Conservation (phyloP, 345 rosid species). For the Pugionium cornutum region DNA sequence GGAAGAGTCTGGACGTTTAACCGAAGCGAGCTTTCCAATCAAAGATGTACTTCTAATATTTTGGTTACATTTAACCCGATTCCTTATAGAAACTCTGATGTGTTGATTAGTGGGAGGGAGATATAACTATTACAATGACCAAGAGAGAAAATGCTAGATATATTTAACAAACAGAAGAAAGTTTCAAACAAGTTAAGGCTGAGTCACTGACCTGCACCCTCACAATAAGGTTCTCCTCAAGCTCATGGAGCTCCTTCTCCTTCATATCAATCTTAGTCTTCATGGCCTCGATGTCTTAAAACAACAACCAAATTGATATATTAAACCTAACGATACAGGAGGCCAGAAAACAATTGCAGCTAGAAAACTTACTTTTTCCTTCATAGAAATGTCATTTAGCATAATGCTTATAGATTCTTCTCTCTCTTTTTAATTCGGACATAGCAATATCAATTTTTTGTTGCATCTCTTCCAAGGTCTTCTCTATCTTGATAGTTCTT, state of each 20-base stretch:
- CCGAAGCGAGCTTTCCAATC: slow-evolving; percentile 61
- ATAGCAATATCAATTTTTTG: slow-evolving; percentile 50
- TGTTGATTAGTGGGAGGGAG: not conserved
- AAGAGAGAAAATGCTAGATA: slow-evolving; percentile 6
- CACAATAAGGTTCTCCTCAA: slow-evolving; percentile 68
- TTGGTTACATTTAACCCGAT: slow-evolving; percentile 7
- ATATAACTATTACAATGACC: not conserved
- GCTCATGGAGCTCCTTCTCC: slow-evolving; percentile 55
- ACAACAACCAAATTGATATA: slow-evolving; percentile 29
- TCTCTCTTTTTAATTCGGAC: slow-evolving; percentile 55
- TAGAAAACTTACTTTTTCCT: slow-evolving; percentile 61
- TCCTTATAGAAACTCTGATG: not conserved
- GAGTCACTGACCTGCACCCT: slow-evolving; percentile 56
- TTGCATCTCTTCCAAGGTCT: slow-evolving; percentile 55
- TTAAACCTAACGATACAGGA: slow-evolving; percentile 10
- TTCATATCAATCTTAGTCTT: slow-evolving; percentile 49
- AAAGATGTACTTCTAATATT: slow-evolving; percentile 51
- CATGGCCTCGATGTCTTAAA: slow-evolving; percentile 52
- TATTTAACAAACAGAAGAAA: slow-evolving; percentile 1
- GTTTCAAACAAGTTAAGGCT: slow-evolving; percentile 35
- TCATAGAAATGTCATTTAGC: slow-evolving; percentile 53
- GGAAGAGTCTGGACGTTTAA: slow-evolving; percentile 23
- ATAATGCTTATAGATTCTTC: slow-evolving; percentile 51
- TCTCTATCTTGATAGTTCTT: slow-evolving; percentile 49
- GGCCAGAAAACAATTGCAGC: not conserved